A percentile compares a stretch with the other conserved stretches of the same genome.
phyloP scores from a whole-genome alignment of 345 rosid genomes.

The Gossypium ekmanianum region DNA sequence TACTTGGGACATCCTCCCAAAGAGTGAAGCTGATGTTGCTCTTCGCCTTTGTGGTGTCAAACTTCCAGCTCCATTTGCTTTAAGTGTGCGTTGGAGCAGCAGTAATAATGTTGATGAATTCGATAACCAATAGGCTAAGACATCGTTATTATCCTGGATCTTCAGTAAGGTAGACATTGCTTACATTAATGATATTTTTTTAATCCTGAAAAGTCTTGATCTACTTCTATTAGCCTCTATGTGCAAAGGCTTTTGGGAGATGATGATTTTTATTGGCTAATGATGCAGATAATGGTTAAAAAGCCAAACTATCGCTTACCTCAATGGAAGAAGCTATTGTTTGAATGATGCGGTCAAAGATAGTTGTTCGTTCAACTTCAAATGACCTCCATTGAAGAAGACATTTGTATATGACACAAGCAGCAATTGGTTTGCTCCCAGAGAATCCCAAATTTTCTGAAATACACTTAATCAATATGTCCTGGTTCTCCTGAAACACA shows the following conservation, averaged over 20 bases:
- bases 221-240: background rate
- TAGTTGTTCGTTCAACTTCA: conserved; percentile 90
- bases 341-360: conserved; percentile 96
- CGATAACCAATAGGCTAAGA: conserved; percentile 90
- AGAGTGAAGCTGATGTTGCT: conserved; percentile 80
- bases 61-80: conserved; percentile 96
- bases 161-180: conserved; percentile 33
- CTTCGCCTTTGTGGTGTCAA: conserved; percentile 98
- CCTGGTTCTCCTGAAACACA: conserved; percentile 81
- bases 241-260: background rate
- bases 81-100: conserved; percentile 91
- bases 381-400: conserved; percentile 99
- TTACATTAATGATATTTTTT: background rate
- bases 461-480: conserved; percentile 78
- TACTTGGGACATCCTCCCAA: conserved; percentile 98
- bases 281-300: background rate
- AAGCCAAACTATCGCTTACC: conserved; percentile 34
- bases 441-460: conserved; percentile 90
- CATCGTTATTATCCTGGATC: conserved; percentile 80
- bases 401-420: conserved; percentile 88
- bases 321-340: conserved; percentile 89
- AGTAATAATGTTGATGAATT: conserved; percentile 81
- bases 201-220: background rate
- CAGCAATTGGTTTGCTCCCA: conserved; percentile 86
- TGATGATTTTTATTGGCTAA: background rate